Percentiles rank a stretch among this genome's conserved stretches.
Conservation (phyloP, 345 rosid genomes). For the Eucalyptus pauciflora region DNA sequence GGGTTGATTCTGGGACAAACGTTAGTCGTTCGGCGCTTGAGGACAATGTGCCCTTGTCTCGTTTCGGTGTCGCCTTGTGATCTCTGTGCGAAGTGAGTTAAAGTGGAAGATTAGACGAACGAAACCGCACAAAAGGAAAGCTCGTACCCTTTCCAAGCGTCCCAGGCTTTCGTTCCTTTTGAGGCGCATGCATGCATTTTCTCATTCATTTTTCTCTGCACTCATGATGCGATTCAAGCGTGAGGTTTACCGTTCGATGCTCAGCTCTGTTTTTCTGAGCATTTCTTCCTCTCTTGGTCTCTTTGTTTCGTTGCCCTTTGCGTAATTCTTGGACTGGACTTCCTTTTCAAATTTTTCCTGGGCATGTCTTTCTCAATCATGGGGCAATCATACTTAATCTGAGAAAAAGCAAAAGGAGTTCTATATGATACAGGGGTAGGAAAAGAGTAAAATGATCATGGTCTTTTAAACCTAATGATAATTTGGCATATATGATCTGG, state of each 20-base stretch:
- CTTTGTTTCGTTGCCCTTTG: not conserved
- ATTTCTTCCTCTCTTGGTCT: not conserved
- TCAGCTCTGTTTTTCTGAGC: not conserved
- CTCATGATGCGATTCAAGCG: constrained; percentile 1
- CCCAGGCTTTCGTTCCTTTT: constrained; percentile 67
- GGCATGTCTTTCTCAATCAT: not conserved
- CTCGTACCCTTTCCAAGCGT: not conserved
- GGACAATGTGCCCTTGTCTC: constrained; percentile 8
- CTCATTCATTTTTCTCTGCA: not conserved
- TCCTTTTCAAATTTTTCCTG: not conserved
- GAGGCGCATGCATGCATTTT: constrained; percentile 31
- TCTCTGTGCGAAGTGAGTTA: not conserved
- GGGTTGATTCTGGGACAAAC: constrained; percentile 24
- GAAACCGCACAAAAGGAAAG: not conserved
- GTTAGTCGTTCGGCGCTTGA: constrained; percentile 12
- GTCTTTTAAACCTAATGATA: not conserved
- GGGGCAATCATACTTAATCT: not conserved
- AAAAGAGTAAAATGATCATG: not conserved
- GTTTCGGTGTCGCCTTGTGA: not conserved
- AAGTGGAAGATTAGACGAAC: not conserved
- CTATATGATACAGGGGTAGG: not conserved
- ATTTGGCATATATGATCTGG: not conserved
- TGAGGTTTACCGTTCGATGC: not conserved
- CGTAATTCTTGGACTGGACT: not conserved
- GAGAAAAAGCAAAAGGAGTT: not conserved